Evolutionary conservation across 768 basidiomycete species (phyloP).

Genomic region (Antrodiella citrinella): DNA sequence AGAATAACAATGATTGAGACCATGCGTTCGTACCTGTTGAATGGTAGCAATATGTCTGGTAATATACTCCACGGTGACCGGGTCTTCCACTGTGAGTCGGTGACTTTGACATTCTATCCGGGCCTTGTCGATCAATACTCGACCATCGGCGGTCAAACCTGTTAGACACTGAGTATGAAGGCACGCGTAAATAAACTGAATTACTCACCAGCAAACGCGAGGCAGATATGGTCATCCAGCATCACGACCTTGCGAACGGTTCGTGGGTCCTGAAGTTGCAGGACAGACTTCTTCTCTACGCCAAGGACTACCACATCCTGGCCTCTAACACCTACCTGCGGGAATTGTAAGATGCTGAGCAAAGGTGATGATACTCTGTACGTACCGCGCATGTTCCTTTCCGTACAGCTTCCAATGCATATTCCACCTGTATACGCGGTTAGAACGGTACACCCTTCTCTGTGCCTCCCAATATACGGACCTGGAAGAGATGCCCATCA

Average conservation of each 20-base stretch:
- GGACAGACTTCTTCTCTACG: slow-evolving; percentile 97
- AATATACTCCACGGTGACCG: slow-evolving; percentile 97
- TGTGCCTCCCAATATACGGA: slow-evolving; percentile 23
- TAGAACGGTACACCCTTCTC: background rate
- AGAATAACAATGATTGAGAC: background rate
- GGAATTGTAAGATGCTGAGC: slow-evolving; percentile 10
- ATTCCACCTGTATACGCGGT: slow-evolving; percentile 72
- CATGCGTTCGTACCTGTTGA: slow-evolving; percentile 65
- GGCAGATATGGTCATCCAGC: slow-evolving; percentile 95
- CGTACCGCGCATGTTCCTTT: slow-evolving; percentile 95
- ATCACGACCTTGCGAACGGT: slow-evolving; percentile 97
- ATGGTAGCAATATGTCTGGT: slow-evolving; percentile 98
- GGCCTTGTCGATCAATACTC: slow-evolving; percentile 96
- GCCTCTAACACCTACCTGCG: slow-evolving; percentile 90
- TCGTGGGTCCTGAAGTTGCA: slow-evolving; percentile 96
- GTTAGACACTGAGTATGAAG: too few species aligned
- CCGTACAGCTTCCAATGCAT: slow-evolving; percentile 94
- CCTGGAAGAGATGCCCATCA: slow-evolving; percentile 98
- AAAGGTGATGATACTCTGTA: too few species aligned
- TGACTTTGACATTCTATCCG: slow-evolving; percentile 97
- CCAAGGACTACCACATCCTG: slow-evolving; percentile 93
- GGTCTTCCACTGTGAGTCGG: slow-evolving; percentile 94
- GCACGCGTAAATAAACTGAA: background rate
- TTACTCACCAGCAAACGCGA: slow-evolving; percentile 89
- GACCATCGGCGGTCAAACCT: slow-evolving; percentile 97